Evolutionary conservation across 2,329 filamentous ascomycete species (phyloP).

Genomic region (Sporothrix pseudoabietina): DNA sequence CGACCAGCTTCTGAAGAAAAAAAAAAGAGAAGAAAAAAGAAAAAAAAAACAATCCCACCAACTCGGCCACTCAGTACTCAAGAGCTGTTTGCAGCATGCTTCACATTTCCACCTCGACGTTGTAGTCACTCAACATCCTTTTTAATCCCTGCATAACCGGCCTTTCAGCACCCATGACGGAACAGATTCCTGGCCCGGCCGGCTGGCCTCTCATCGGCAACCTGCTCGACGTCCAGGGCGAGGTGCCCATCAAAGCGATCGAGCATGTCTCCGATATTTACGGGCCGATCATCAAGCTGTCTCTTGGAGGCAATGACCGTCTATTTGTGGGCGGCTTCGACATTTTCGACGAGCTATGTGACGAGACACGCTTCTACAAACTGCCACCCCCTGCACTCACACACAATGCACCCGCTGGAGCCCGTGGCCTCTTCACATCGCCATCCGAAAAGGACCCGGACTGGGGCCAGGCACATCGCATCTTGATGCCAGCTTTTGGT

Average conservation of each 20-base stretch:
- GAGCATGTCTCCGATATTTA: slow-evolving; percentile 32
- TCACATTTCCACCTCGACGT: no score
- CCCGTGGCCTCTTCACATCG: slow-evolving; percentile 33
- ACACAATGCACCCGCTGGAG: background rate
- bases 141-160: background rate
- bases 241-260: slow-evolving; percentile 31
- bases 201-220: slow-evolving; percentile 36
- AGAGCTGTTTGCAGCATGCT: background rate
- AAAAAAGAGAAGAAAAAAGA: no score
- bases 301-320: slow-evolving; percentile 10
- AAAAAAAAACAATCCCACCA: background rate
- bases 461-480: slow-evolving; percentile 68
- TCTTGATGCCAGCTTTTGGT: slow-evolving; percentile 69
- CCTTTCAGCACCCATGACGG: slow-evolving; percentile 18
- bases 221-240: slow-evolving; percentile 34
- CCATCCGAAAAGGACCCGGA: slow-evolving; percentile 52
- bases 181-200: slow-evolving; percentile 40
- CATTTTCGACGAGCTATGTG: slow-evolving; percentile 35
- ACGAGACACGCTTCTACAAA: slow-evolving; percentile 36
- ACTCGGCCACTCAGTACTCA: background rate
- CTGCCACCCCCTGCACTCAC: slow-evolving; percentile 30
- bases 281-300: slow-evolving; percentile 33
- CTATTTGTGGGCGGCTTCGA: slow-evolving; percentile 33
- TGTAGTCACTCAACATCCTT: background rate
- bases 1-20: background rate